Conservation (phyloP, 208 protist genomes). For the Herpetomonas muscarum region DNA sequence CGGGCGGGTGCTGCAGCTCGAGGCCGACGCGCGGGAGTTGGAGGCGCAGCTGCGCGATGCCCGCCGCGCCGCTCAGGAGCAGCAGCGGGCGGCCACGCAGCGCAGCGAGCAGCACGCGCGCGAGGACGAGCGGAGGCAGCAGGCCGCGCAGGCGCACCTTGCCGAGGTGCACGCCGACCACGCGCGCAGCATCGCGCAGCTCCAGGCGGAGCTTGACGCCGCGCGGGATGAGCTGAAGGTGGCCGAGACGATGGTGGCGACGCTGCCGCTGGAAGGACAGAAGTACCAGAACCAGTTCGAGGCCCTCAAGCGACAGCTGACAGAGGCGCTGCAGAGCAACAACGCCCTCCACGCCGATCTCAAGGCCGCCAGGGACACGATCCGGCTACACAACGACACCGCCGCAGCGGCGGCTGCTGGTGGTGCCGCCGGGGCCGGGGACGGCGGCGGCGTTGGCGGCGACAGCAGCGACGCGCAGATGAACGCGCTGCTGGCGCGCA, state of each 20-base stretch:
- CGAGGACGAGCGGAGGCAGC: slow-evolving; percentile 22
- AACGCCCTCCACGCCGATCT: slow-evolving; percentile 29
- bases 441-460: neutral
- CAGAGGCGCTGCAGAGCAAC: slow-evolving; percentile 29
- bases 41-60: slow-evolving; percentile 15
- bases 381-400: slow-evolving; percentile 16
- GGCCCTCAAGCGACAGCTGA: slow-evolving; percentile 35
- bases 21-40: slow-evolving; percentile 17
- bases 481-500: slow-evolving; percentile 31
- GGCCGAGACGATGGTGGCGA: slow-evolving; percentile 48
- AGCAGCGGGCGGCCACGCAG: slow-evolving; percentile 13
- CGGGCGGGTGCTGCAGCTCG: slow-evolving; percentile 21
- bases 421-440: slow-evolving; percentile 4
- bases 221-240: slow-evolving; percentile 33
- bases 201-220: slow-evolving; percentile 22
- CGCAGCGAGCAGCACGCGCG: slow-evolving; percentile 20
- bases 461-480: slow-evolving; percentile 31
- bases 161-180: slow-evolving; percentile 20
- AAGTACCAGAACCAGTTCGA: slow-evolving; percentile 37
- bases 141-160: slow-evolving; percentile 17
- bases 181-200: slow-evolving; percentile 6
- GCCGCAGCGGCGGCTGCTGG: slow-evolving; percentile 9
- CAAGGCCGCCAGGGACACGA: slow-evolving; percentile 18
- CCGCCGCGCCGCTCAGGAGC: slow-evolving; percentile 18
- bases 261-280: slow-evolving; percentile 33